These are phyloP conservation scores for Boletus tomentosulus DNA, from an alignment of 768 basidiomycete genomes.

Conservation along the genomic window DNA sequence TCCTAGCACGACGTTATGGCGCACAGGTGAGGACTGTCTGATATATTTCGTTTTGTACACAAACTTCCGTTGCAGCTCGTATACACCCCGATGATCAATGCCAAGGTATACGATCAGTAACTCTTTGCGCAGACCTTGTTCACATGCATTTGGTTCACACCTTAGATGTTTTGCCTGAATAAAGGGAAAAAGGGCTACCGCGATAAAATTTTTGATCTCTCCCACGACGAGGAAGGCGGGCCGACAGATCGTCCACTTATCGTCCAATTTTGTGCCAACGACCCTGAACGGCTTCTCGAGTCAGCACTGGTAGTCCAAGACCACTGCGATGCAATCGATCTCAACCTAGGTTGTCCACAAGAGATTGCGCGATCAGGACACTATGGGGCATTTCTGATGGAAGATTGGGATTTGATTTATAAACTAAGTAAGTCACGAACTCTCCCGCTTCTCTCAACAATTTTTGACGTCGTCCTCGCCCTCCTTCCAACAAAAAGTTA, in stretches of 20 bases:
- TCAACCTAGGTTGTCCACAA: slow-evolving; percentile 94
- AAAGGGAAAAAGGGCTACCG: slow-evolving; percentile 43
- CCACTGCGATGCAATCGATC: slow-evolving; percentile 88
- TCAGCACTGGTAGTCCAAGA: slow-evolving; percentile 75
- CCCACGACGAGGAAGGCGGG: slow-evolving; percentile 76
- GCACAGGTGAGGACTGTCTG: slow-evolving; percentile 52
- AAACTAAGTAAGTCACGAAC: slow-evolving; percentile 54
- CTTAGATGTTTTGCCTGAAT: slow-evolving; percentile 55
- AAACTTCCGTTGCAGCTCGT: slow-evolving; percentile 48
- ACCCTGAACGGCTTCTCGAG: slow-evolving; percentile 69
- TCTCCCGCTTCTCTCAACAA: neutral
- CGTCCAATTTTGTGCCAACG: slow-evolving; percentile 92
- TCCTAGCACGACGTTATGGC: slow-evolving; percentile 76
- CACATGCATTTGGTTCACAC: neutral
- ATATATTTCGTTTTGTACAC: too few species aligned
- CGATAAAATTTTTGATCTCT: slow-evolving; percentile 63
- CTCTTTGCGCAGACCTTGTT: neutral
- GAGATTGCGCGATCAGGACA: slow-evolving; percentile 85
- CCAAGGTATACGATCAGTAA: slow-evolving; percentile 54
- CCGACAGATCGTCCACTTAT: slow-evolving; percentile 77
- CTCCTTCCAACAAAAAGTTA: slow-evolving; percentile 48
- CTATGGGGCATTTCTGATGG: slow-evolving; percentile 90
- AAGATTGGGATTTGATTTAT: slow-evolving; percentile 90
- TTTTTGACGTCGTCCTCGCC: neutral
- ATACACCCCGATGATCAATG: slow-evolving; percentile 99